Base-by-base conservation (phyloP, 805 yeast species). In the Cyberlindnera americana region DNA sequence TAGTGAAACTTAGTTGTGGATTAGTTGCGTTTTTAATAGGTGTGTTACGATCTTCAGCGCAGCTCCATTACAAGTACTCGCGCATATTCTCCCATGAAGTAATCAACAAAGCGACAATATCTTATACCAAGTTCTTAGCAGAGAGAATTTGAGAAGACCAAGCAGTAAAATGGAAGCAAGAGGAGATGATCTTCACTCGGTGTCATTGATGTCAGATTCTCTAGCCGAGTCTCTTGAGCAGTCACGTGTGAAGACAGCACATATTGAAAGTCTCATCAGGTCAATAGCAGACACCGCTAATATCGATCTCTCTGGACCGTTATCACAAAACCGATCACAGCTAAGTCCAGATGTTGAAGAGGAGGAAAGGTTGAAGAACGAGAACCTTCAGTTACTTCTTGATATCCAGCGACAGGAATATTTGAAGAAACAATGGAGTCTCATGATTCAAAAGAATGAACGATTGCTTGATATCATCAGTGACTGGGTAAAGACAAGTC, bases 331-430 rank as follows among this genome's bases (percentile, higher is more conserved):
- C 5, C 14, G 17, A 14, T 12, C 37, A 13, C 48, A 49, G 28
- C 50, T 45, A 13, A 16, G 8, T n/a, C 29, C 15, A 10, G 35
- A 30, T 1, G 30, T 30, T 12, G 34, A 41, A 11, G 49, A 53
- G 15, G 23, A 21, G 10, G 43, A 45, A 12, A 33, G 26, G 11
- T 40, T 57, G 11, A 57, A 57, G 38, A 46, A 41, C 8, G 61
- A 56, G 40, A 60, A 60, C 36, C 37, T 55, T 6, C 48, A 50
- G 13, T 35, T 62, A 17, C 25, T 60, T 15, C 40, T 61, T 23
- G 57, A 56, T 27, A 47, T 65, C 6, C 66, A 67, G 25, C 51
- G 64, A 36, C 61, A 65, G 39, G 66, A 64, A 27, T 60, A 44
- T 35, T 12, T 60, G 3, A 39, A 54, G 3, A 41, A 48, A 14